Base-by-base conservation (phyloP, 331 rosid species). In the Malus hybrid region DNA sequence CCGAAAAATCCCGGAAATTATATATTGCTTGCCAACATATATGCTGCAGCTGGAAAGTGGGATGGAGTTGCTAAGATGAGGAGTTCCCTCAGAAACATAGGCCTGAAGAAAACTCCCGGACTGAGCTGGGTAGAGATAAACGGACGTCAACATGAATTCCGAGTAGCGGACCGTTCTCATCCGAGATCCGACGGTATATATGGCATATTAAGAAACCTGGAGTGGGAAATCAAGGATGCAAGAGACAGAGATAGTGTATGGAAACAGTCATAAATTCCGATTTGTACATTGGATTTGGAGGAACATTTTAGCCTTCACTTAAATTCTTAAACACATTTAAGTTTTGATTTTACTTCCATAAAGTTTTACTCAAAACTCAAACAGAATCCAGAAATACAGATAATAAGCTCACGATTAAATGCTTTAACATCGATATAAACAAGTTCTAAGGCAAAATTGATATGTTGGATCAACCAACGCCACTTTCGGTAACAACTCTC, bases 1-100 rank as follows among this genome's bases (percentile, higher is more conserved):
- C 97, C 96, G 7, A 80, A 81, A 77, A 92, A 92, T 75, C 86
- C 93, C 42, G 97, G 93, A 70, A 92, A 92, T 79, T 90, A 90
- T 69, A 78, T 90, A n/a, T 77, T 88, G 88, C 88, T 92, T 48
- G 87, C 96, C 6, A 92, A 92, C 86, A 86, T 90, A 82, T 87
- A 87, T 76, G 96, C 97, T 72, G 93, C 92, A 39, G 92, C 90
- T 12, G 96, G 96, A 48, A 90, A 81, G 73, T 92, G 93, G 97
- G 92, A 85, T 56, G 75, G 84, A 73, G 96, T 92, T 19, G 90
- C 90, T 33, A 83, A 81, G 81, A 84, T 92, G 93, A 90, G 96
- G 82, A 81, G 88, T 71, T 81, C 79, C 70, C 88, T 92, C 10
- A 83, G 90, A 77, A 87, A 90, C 70, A 76, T 28, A 83, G 92